Base-by-base conservation (phyloP, 345 rosid species). In the Eucalyptus fibrosa region DNA sequence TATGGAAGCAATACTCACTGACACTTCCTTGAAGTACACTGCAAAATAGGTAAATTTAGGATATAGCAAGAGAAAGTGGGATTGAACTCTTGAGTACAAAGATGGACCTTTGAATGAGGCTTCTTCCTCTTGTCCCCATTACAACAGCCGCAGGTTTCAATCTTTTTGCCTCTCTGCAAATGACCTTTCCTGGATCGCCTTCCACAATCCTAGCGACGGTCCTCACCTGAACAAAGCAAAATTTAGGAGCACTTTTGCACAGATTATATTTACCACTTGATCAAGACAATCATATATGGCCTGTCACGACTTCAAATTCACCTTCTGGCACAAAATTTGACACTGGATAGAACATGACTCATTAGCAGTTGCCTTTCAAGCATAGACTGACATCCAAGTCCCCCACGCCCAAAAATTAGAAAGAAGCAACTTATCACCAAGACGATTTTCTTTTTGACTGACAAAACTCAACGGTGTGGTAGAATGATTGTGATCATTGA, bases 141-240 rank as follows among this genome's bases (percentile, higher is more conserved):
- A 97, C 95, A 23, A 97, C 99, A 87, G 98, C 99, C 13, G 95
- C 99, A 55, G 99, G 99, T 92, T 90, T 96, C 88, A 97, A 15
- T 90, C 92, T 95, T 88, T 94, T 97, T 87, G 99, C 98, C 93
- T 97, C 98, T 93, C 90, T 92, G 93, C 98, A 96, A 60, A 97
- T 97, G 14, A 93, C 95, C 87, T 94, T 95, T 53, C 96, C 98
- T 2, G 98, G 92, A 65, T 97, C 97, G 3, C 98, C 99, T 93
- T 96, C 96, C 51, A 97, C 96, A 55, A 97, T 89, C 44, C 97
- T 92, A 91, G 98, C 98, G 30, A 88, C 93, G 50, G 93, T 91
- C 87, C 89, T 94, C 90, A 96, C 97, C 99, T 96, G 87, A 69
- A 90, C 24, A 50, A 42, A 19, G 44, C 47, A 77, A 77, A 77